Percentiles rank a stretch among this genome's conserved stretches.
phyloP scores from a whole-genome alignment of 352 stramenopile genomes.

The Globisporangium uncinulatum region DNA sequence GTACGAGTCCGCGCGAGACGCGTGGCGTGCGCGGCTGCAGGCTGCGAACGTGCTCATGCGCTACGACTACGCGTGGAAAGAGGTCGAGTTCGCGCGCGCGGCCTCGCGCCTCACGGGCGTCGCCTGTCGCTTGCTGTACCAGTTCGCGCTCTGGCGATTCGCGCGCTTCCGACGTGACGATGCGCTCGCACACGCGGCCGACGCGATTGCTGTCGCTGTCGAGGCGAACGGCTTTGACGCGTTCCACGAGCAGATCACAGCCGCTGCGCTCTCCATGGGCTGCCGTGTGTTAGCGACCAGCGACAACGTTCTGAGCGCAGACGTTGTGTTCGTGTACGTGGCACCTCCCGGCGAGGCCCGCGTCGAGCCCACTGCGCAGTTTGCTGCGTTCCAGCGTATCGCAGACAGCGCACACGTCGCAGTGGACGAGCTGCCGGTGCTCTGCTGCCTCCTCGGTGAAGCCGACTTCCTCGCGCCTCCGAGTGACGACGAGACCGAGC shows the following conservation, averaged over 20 bases:
- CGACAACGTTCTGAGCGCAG: slow-evolving; percentile 12
- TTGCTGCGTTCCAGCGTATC: slow-evolving; percentile 34
- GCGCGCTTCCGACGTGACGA: background rate
- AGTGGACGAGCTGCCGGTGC: slow-evolving; percentile 34
- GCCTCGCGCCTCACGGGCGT: slow-evolving; percentile 52
- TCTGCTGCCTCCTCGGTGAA: slow-evolving; percentile 69
- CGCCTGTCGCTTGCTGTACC: slow-evolving; percentile 67
- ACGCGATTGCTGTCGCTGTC: too few species aligned
- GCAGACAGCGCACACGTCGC: slow-evolving; percentile 14
- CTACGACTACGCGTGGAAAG: slow-evolving; percentile 85
- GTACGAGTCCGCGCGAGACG: background rate
- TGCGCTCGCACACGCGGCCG: slow-evolving; percentile 17
- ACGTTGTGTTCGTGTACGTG: slow-evolving; percentile 65
- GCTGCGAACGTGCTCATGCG: slow-evolving; percentile 64
- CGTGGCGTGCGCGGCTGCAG: slow-evolving; percentile 42
- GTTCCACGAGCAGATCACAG: slow-evolving; percentile 32
- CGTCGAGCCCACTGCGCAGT: slow-evolving; percentile 26
- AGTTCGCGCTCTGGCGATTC: slow-evolving; percentile 41
- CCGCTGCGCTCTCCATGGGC: slow-evolving; percentile 44
- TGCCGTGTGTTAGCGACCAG: slow-evolving; percentile 28
- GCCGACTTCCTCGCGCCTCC: slow-evolving; percentile 51
- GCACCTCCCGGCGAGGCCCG: slow-evolving; percentile 41
- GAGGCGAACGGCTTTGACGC: slow-evolving; percentile 47
- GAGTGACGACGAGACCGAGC: slow-evolving; percentile 42
- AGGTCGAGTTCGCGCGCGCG: slow-evolving; percentile 44